These are phyloP conservation scores for Mycena vitilis DNA, from an alignment of 768 basidiomycete species.

Conservation along the genomic window DNA sequence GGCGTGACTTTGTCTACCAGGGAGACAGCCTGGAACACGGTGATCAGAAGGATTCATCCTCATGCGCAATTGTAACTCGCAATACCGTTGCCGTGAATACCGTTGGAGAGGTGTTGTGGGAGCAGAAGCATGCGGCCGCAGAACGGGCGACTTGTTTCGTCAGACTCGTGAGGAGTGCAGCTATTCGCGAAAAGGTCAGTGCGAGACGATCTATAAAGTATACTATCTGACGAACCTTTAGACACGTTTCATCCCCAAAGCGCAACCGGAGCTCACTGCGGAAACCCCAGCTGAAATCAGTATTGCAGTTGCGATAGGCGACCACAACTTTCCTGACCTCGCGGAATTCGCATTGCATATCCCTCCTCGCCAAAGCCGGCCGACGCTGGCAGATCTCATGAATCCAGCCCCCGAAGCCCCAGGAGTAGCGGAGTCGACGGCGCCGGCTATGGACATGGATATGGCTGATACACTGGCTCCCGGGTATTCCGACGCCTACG, in stretches of 20 bases:
- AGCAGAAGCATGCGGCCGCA: constrained; percentile 12
- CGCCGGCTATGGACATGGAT: no score
- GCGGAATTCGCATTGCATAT: neutral
- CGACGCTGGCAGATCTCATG: constrained; percentile 1
- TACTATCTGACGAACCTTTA: no score
- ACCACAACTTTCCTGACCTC: constrained; percentile 14
- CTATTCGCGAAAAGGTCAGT: constrained; percentile 13
- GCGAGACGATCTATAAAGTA: no score
- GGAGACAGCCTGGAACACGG: constrained; percentile 9
- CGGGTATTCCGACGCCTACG: neutral
- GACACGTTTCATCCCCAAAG: neutral
- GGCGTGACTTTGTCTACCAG: neutral
- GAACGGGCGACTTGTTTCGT: neutral
- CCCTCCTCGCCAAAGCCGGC: neutral
- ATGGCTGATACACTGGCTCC: no score
- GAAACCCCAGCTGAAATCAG: constrained; percentile 6
- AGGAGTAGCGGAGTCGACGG: neutral
- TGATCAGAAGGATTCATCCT: neutral
- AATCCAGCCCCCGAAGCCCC: neutral
- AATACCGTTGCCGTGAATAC: neutral
- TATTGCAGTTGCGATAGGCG: constrained; percentile 6
- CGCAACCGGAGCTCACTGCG: neutral
- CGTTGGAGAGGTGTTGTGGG: neutral
- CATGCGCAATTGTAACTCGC: neutral
- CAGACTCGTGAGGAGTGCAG: constrained; percentile 2